phyloP scores from a whole-genome alignment of 805 yeast genomes.

The Myxozyma udenii region DNA sequence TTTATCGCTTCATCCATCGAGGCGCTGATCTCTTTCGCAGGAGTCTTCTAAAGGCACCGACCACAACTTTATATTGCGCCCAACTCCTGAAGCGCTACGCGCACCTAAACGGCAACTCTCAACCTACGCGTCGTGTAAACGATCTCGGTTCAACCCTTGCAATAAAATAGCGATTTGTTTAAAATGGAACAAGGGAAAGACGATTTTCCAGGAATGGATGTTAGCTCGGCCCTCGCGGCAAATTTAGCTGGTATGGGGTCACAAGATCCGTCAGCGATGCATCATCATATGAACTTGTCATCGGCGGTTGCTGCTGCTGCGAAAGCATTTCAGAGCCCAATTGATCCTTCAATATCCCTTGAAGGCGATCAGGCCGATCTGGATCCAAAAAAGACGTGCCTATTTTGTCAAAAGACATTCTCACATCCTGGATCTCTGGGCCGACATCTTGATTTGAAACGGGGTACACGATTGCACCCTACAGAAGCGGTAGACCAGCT shows the following conservation, averaged over 20 bases:
- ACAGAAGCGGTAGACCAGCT: constrained; percentile 46
- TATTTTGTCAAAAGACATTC: constrained; percentile 53
- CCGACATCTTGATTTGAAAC: constrained; percentile 55
- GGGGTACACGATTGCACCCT: constrained; percentile 55
- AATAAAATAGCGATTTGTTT: background rate
- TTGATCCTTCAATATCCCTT: constrained; percentile 22
- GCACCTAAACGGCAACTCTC: too few relatives aligned
- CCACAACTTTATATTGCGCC: background rate
- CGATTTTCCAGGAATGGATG: constrained; percentile 12
- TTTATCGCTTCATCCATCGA: constrained; percentile 1
- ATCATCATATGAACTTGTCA: constrained; percentile 25
- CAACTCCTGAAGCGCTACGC: background rate
- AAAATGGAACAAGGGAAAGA: background rate
- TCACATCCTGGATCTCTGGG: constrained; percentile 60
- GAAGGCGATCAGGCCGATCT: constrained; percentile 14
- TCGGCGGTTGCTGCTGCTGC: constrained; percentile 12
- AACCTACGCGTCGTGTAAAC: background rate
- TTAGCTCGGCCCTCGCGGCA: constrained; percentile 27
- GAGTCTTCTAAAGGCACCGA: background rate
- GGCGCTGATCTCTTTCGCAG: background rate
- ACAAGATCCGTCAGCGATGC: constrained; percentile 21
- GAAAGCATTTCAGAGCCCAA: constrained; percentile 28
- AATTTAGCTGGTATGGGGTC: constrained; percentile 24
- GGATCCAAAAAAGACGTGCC: constrained; percentile 43
- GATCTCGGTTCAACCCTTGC: background rate